These are phyloP conservation scores for Hortiboletus campestris DNA, from an alignment of 768 basidiomycete genomes.

Conservation along the genomic window DNA sequence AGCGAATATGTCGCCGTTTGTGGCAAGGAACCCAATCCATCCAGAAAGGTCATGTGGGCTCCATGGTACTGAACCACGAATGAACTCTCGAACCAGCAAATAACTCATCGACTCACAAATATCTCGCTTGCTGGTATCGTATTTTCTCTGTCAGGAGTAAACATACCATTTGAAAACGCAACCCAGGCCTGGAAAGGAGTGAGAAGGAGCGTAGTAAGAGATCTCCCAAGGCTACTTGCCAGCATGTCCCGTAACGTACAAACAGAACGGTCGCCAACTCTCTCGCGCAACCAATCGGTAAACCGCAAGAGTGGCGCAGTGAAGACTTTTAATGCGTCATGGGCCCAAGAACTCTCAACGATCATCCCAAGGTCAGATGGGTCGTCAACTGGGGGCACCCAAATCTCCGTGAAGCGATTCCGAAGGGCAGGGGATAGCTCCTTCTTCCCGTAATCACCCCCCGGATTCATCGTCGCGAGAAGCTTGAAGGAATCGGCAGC, in stretches of 20 bases:
- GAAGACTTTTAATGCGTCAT: slow-evolving; percentile 49
- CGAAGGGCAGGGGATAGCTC: slow-evolving; percentile 95
- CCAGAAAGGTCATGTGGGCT: slow-evolving; percentile 88
- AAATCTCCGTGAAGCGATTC: slow-evolving; percentile 98
- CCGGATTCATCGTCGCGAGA: slow-evolving; percentile 98
- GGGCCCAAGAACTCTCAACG: slow-evolving; percentile 65
- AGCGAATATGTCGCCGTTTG: slow-evolving; percentile 65
- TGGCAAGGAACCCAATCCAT: slow-evolving; percentile 80
- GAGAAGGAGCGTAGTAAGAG: background rate
- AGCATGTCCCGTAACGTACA: slow-evolving; percentile 85
- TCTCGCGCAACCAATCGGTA: slow-evolving; percentile 70
- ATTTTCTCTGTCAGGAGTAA: slow-evolving; percentile 29
- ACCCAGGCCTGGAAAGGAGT: slow-evolving; percentile 75
- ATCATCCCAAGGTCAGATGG: slow-evolving; percentile 76
- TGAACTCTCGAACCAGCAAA: slow-evolving; percentile 10
- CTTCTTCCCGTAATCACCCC: slow-evolving; percentile 98
- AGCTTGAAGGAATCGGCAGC: slow-evolving; percentile 79
- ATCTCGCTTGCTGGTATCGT: slow-evolving; percentile 47
- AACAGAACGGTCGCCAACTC: slow-evolving; percentile 60
- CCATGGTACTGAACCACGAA: slow-evolving; percentile 70
- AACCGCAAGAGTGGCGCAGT: slow-evolving; percentile 73
- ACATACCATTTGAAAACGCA: slow-evolving; percentile 72
- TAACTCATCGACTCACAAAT: slow-evolving; percentile 53
- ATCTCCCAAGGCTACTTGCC: slow-evolving; percentile 43
- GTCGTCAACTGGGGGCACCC: slow-evolving; percentile 86